Evolutionary conservation across 148 eudicot species (phyloP), one percentile per base, ranked within the genome.

Genomic region (Tetragonia tetragonoides): DNA sequence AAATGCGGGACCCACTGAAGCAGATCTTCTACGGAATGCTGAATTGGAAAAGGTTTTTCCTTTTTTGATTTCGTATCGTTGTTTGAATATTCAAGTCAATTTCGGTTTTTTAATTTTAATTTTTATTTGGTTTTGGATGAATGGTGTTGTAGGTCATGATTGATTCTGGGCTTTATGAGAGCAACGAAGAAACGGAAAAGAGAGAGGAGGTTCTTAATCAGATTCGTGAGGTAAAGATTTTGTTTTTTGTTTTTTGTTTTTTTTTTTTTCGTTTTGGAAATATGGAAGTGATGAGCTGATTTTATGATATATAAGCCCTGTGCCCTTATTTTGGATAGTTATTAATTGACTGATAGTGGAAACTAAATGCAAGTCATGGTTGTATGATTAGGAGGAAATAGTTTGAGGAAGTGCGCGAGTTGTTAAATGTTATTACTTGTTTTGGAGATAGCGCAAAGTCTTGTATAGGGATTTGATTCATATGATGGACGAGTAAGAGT

Each of bases 141-240:
- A 61, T 44, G 53, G 14, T 66, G 56, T 72, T 72, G 77, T 67
- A 90, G 94, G 78, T 83, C 72, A 80, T 90, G 83, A 72, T 84
- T 63, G 86, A 87, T 78, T 87, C 87, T 66, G 89, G 85, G 77
- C 86, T 88, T 59, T 90, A 84, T 28, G 92, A 90, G 83, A 88
- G 87, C 73, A 67, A 76, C 39, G 90, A 88, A 28, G 94, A 86
- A 53, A 79, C 80, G 54, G 85, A 79, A 38, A 90, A 79, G 84
- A 84, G 92, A 79, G 89, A 81, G 72, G 87, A 80, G 44, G 92
- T 90, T 47, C 89, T 90, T 40, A 75, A 79, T 70, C 87, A 83
- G 39, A 88, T 90, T 66, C 87, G 83, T 0, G 84, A 88, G 94
- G 94, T 90, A 85, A 82, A n/a, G 4, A 4, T 46, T 39, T 67